Evolutionary conservation across 352 stramenopile genomes (phyloP), one percentile per base, ranked within the genome.

Genomic region (Hyphochytrium catenoides): DNA sequence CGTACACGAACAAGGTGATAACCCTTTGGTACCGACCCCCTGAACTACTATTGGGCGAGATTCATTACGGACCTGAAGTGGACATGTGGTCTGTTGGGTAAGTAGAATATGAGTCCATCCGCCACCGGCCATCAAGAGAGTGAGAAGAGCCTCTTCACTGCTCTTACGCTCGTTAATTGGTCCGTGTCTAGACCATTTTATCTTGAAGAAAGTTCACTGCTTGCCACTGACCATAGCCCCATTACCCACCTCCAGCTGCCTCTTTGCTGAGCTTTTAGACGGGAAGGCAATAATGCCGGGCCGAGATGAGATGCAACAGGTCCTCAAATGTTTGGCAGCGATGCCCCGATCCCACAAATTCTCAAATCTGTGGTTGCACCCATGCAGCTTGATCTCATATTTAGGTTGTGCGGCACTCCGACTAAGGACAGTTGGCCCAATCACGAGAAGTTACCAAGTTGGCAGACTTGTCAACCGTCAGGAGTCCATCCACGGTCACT

Each of bases 1-100:
- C 65, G 11, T 83, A 83, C 36, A 93, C 79, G 14, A 90, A 95
- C 56, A 94, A 95, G 43, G 83, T 95, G 3, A 81, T 91, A 8
- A 95, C 83, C 18, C 51, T 87, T 14, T 95, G 83, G 83, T 95
- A 95, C 48, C 63, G 83, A 18, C 63, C 81, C 1, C 83, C 83
- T 0, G 83, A 95, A 45, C 57, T 95, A 15, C 50, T 95, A 18
- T 63, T 95, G 34, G 77, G 82, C 2, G 86, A 61, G 12, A 91
- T 76, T 2, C 72, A 58, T 4, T 95, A 95, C 47, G 71, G 83
- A 41, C 81, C 66, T 26, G 83, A 59, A 4, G 78, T 95, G 12
- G 83, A 95, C 54, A 59, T 89, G n/a, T 95, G 82, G 78, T 90
- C 83, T 0, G 82, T 93, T 36, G 83, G 81, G 0, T n/a, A n/a